Evolutionary conservation across 1,284 basidiomycete species (phyloP), one percentile per base, ranked within the genome.

Genomic region (Leccinum angustisporum): DNA sequence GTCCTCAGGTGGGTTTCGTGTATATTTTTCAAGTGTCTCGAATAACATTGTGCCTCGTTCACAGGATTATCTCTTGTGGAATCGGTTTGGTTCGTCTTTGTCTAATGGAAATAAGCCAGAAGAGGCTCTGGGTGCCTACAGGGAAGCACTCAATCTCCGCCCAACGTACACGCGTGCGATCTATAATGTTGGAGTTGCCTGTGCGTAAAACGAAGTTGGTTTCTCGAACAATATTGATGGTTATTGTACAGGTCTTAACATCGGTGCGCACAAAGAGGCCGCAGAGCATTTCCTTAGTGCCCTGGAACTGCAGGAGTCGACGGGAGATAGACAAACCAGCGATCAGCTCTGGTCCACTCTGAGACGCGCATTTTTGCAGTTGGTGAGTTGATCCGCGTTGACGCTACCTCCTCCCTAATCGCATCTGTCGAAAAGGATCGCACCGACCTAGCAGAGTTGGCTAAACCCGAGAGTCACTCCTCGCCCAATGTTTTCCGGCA

Each of bases 111-210:
- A 88, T 63, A 91, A 94, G 68, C 93, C 97, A 0, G 97, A 99
- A 76, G 94, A 97, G 75, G 97, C 97, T 3, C 85, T 99, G 36
- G 93, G 94, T 48, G 96, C 95, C 13, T 99, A 99, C 75, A 85
- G 93, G 65, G 89, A 95, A 73, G 97, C 97, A 0, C 80, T 99
- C n/a, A 90, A 90, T 70, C 80, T 98, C 55, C 87, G 96, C 48
- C 97, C 97, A 14, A 96, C 95, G 2, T 99, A 98, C 74, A 98
- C 97, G 0, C 86, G 97, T 11, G 97, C 97, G 6, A 95, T 98
- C 40, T 98, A 97, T 75, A 99, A 99, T 72, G 91, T 99, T 38
- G 95, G 95, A 40, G 96, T 98, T 27, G 95, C 95, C 21, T 98
- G 96, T 93, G 70, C 69, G 85, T 81, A 30, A 43, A 36, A 36